Evolutionary conservation across 805 yeast species (phyloP).

Genomic region (Cyberlindnera maclurae): DNA sequence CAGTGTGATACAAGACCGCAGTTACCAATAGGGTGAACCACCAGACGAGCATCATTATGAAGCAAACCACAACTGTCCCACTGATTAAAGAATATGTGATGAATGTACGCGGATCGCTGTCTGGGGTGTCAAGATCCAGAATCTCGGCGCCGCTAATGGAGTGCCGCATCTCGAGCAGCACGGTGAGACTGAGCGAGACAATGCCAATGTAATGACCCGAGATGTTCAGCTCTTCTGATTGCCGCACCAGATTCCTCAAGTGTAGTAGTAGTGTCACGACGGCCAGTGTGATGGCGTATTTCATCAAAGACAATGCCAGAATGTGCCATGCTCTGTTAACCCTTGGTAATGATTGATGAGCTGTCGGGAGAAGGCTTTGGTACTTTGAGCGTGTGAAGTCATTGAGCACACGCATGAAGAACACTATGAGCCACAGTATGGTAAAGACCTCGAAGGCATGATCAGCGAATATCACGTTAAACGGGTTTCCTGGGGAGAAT

Average conservation of each 20-base stretch:
- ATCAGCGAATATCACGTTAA: constrained; percentile 15
- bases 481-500: constrained; percentile 9
- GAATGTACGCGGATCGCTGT: background rate
- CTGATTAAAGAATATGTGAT: background rate
- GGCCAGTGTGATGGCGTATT: background rate
- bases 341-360: background rate
- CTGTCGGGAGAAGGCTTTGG: constrained; percentile 4
- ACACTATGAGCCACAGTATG: constrained; percentile 5
- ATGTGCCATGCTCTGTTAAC: background rate
- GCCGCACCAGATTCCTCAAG: background rate
- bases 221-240: constrained; percentile 1
- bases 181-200: constrained; percentile 5
- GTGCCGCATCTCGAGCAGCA: constrained; percentile 3
- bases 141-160: constrained; percentile 1
- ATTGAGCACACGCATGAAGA: constrained; percentile 2
- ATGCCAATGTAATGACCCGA: constrained; percentile 15
- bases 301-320: background rate
- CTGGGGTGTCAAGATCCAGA: constrained; percentile 1
- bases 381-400: constrained; percentile 3
- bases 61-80: background rate
- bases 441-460: constrained; percentile 12
- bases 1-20: constrained; percentile 11
- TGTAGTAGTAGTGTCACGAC: background rate
- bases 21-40: constrained; percentile 10
- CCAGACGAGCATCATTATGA: constrained; percentile 6